Evolutionary conservation across 2,329 filamentous ascomycete genomes (phyloP), one percentile per base, ranked within the genome.

Genomic region (Daldinia sp.): DNA sequence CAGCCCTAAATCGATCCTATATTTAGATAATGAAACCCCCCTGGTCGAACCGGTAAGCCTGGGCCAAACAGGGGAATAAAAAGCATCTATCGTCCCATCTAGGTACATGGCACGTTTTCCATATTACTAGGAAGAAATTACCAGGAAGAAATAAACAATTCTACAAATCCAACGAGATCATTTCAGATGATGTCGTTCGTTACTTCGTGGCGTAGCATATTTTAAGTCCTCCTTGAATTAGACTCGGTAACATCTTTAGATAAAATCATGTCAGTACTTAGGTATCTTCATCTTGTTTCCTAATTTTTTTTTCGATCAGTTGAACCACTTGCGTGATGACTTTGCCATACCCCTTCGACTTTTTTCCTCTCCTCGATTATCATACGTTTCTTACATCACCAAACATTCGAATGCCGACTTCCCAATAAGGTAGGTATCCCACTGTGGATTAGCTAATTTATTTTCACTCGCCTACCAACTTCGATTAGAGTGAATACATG

Each of bases 11-110:
- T 29, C 25, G 25, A 30, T 48, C 21, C 49, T 59, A 64, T 58
- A 58, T 58, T 65, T 62, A 50, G 58, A 15, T 29, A 27, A 11
- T 39, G 27, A 34, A 43, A 25, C 43, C 58, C 54, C 58, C 45
- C 51, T n/a, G n/a, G 37, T 23, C 48, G 3, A 45, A 45, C 19
- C 53, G 56, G 62, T 62, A 62, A 62, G 48, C 48, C 15, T 25
- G 29, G n/a, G 48, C 45, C 3, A 62, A 51, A 47, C 17, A 58
- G 25, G 45, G 11, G 13, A 39, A 30, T 10, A 23, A 3, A 15
- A 54, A 6, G 3, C 13, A 15, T n/a, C 5, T 5, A 17, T 56
- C 53, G 17, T 25, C 35, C n/a, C 52, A 58, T n/a, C n/a, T n/a
- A n/a, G n/a, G n/a, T n/a, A n/a, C 11, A 25, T 62, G 29, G 54